Evolutionary conservation across 2,329 filamentous ascomycete species (phyloP).

Genomic region (Neonectria sp.): DNA sequence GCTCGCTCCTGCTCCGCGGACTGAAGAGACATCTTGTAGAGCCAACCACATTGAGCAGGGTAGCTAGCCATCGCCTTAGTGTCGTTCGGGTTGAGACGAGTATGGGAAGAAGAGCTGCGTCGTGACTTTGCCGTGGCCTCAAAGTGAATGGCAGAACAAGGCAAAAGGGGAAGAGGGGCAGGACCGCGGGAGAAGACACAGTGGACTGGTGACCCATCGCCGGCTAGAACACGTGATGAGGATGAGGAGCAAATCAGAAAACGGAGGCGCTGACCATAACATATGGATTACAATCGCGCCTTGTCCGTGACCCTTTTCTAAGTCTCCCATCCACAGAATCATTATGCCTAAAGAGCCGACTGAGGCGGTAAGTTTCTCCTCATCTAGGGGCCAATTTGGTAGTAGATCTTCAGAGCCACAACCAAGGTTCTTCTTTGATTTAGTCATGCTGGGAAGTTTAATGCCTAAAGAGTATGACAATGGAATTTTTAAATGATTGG

Average conservation of each 20-base stretch:
- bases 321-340: slow-evolving; percentile 9
- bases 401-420: no score
- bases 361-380: slow-evolving; percentile 8
- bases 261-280: slow-evolving; percentile 5
- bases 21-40: slow-evolving; percentile 9
- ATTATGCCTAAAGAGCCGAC: slow-evolving; percentile 8
- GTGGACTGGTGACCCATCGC: slow-evolving; percentile 8
- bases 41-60: slow-evolving; percentile 8
- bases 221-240: slow-evolving; percentile 7
- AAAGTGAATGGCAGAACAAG: slow-evolving; percentile 9
- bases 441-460: no score
- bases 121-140: slow-evolving; percentile 10
- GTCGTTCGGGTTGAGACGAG: slow-evolving; percentile 10
- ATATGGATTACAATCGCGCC: slow-evolving; percentile 8
- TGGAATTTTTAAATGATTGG: no score
- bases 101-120: slow-evolving; percentile 8
- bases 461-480: no score
- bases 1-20: slow-evolving; percentile 9
- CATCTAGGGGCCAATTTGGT: no score
- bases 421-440: no score
- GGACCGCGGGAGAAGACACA: slow-evolving; percentile 1
- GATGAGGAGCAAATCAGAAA: slow-evolving; percentile 9
- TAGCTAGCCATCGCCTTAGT: slow-evolving; percentile 5
- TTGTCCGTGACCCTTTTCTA: slow-evolving; percentile 8
- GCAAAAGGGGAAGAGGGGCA: slow-evolving; percentile 4